Conservation (phyloP, 1,139 yeast genomes). For the Wickerhamomyces sp. region DNA sequence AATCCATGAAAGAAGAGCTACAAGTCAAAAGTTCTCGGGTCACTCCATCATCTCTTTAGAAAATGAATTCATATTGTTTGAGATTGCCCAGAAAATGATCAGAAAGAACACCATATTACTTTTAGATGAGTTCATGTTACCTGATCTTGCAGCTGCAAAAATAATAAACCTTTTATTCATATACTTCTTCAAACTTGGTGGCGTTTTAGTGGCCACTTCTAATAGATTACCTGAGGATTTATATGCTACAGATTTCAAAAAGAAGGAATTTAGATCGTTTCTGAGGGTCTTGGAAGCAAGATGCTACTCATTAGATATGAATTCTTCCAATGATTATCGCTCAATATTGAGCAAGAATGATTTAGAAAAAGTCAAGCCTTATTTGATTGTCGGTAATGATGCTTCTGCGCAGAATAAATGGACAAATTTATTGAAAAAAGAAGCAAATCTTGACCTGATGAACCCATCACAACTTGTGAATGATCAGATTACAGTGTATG, state of each 20-base stretch:
- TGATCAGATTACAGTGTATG: conserved; percentile 46
- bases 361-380: conserved; percentile 24
- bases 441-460: conserved; percentile 15
- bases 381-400: conserved; percentile 27
- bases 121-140: conserved; percentile 71
- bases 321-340: conserved; percentile 53
- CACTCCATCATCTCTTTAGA: conserved; percentile 41
- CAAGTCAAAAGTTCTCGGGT: conserved; percentile 24
- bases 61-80: conserved; percentile 61
- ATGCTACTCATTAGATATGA: conserved; percentile 62
- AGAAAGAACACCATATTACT: conserved; percentile 53
- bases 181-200: conserved; percentile 67
- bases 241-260: conserved; percentile 60
- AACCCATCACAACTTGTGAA: conserved; percentile 22
- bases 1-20: conserved; percentile 41
- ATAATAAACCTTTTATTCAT: conserved; percentile 61
- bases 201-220: conserved; percentile 69
- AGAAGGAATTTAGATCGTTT: conserved; percentile 51
- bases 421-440: conserved; percentile 1
- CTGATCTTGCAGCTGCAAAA: conserved; percentile 69
- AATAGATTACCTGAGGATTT: conserved; percentile 67
- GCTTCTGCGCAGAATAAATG: not conserved
- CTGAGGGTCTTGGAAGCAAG: conserved; percentile 53
- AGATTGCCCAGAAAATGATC: conserved; percentile 64
- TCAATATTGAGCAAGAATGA: conserved; percentile 31